These are phyloP conservation scores for Pilaira anomala DNA, from an alignment of 192 early-diverging fungal genomes.

Conservation along the genomic window DNA sequence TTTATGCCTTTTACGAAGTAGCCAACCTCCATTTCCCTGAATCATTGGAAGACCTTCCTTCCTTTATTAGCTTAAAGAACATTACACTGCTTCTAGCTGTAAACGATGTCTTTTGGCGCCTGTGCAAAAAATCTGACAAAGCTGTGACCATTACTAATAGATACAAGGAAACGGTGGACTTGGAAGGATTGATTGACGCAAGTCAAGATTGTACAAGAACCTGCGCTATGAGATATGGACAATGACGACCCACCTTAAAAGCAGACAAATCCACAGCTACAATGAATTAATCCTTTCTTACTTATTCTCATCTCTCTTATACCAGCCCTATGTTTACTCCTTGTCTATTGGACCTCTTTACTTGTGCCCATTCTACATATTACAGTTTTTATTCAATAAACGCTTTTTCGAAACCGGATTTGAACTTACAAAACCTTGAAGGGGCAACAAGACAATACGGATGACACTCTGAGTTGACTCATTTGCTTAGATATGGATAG, in stretches of 20 bases:
- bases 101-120: slow-evolving; percentile 14
- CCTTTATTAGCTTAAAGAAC: slow-evolving; percentile 1
- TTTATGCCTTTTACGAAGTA: slow-evolving; percentile 8
- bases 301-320: not conserved
- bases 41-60: slow-evolving; percentile 15
- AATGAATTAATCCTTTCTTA: not conserved
- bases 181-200: not conserved
- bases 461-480: too few species aligned
- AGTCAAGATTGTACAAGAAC: not conserved
- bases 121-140: not conserved
- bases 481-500: too few species aligned
- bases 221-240: slow-evolving; percentile 1
- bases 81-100: slow-evolving; percentile 3
- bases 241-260: slow-evolving; percentile 1
- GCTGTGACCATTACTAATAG: not conserved
- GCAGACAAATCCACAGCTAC: not conserved
- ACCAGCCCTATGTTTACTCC: too few species aligned
- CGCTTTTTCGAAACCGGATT: too few species aligned
- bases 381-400: too few species aligned
- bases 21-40: slow-evolving; percentile 6
- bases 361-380: too few species aligned
- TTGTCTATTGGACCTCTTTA: too few species aligned
- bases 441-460: too few species aligned
- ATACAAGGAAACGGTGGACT: slow-evolving; percentile 2
- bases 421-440: too few species aligned